These are phyloP conservation scores for Chlorociboria aeruginascens DNA, from an alignment of 495 filamentous ascomycete species.

Conservation along the genomic window DNA sequence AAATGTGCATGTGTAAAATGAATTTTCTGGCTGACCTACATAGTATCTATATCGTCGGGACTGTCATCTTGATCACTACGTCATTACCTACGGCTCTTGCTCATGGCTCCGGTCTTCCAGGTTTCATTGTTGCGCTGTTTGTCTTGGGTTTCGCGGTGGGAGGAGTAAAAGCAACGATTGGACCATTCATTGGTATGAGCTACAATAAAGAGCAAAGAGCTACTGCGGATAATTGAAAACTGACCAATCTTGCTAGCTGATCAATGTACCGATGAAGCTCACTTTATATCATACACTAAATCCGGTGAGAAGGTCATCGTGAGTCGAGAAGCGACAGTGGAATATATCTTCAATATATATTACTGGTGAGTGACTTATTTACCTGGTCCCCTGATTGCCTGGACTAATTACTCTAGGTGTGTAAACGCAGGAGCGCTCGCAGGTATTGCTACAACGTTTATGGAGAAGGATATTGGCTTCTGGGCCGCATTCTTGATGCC, in stretches of 20 bases:
- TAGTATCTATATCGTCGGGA: constrained; percentile 34
- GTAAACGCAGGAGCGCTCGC: constrained; percentile 38
- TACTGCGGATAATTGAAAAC: no score
- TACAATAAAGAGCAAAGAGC: background rate
- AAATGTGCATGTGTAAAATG: background rate
- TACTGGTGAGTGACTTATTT: constrained; percentile 29
- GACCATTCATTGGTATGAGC: constrained; percentile 32
- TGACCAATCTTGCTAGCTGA: background rate
- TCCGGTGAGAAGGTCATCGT: constrained; percentile 29
- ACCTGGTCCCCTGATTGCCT: background rate
- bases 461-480: constrained; percentile 35
- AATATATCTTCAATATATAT: constrained; percentile 37
- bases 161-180: constrained; percentile 42
- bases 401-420: constrained; percentile 15
- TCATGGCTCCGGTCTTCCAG: constrained; percentile 28
- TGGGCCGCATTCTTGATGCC: constrained; percentile 36
- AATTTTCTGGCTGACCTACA: background rate
- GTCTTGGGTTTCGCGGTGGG: constrained; percentile 37
- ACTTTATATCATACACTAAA: constrained; percentile 22
- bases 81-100: constrained; percentile 36
- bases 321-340: constrained; percentile 32
- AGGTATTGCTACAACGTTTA: constrained; percentile 30
- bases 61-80: constrained; percentile 36
- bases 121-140: constrained; percentile 24
- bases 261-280: constrained; percentile 18